phyloP scores from a whole-genome alignment of 2,329 filamentous ascomycete species.

The Aaosphaeria pasadenensis region DNA sequence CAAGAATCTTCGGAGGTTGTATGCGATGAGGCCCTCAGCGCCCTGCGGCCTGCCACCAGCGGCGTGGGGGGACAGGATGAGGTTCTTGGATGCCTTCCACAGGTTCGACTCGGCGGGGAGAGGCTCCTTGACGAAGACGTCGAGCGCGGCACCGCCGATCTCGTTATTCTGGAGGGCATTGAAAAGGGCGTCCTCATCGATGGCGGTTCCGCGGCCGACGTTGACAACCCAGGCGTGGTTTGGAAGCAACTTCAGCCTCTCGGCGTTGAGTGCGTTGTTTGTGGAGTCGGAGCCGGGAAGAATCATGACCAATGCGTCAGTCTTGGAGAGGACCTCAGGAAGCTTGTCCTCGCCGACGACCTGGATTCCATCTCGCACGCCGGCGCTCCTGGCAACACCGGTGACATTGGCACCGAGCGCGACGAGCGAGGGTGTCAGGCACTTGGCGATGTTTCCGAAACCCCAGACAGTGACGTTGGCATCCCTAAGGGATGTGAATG shows the following conservation, averaged over 20 bases:
- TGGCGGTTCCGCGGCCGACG: conserved; percentile 71
- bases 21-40: conserved; percentile 57
- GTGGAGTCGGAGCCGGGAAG: conserved; percentile 54
- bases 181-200: conserved; percentile 69
- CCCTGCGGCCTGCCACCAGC: conserved; percentile 61
- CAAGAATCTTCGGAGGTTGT: conserved; percentile 59
- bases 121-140: conserved; percentile 73
- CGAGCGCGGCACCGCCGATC: conserved; percentile 72
- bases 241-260: conserved; percentile 63
- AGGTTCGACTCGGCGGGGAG: conserved; percentile 50
- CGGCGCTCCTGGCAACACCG: conserved; percentile 56
- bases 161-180: conserved; percentile 64
- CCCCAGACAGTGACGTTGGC: conserved; percentile 62
- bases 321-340: conserved; percentile 52
- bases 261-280: conserved; percentile 55
- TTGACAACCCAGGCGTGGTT: conserved; percentile 66
- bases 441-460: conserved; percentile 65
- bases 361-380: conserved; percentile 58
- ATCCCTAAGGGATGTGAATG: conserved; percentile 59
- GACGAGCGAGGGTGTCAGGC: conserved; percentile 53
- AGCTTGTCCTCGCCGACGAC: conserved; percentile 56
- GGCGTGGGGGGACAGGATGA: conserved; percentile 53
- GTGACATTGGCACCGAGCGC: conserved; percentile 57
- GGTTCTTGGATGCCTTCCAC: conserved; percentile 51
- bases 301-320: conserved; percentile 63